Evolutionary conservation across 2,329 filamentous ascomycete genomes (phyloP), one percentile per base, ranked within the genome.

Genomic region (Arthrobotrys sinensis): DNA sequence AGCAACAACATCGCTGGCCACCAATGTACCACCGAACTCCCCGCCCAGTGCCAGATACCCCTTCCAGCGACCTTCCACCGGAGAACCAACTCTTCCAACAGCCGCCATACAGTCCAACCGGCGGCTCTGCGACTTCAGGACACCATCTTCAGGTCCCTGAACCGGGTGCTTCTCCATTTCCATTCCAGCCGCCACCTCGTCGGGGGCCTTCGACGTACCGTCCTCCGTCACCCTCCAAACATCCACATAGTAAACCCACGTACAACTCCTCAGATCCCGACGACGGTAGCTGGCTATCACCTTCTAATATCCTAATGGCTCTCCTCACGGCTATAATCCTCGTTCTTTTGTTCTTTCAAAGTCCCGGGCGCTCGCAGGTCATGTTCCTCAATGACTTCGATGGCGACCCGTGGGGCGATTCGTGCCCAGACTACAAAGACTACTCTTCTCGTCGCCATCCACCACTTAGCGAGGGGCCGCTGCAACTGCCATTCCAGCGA

Each of bases 401-500:
- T 21, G 68, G 75, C 82, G 83, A 73, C 52, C 68, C 68, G 48
- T 79, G 77, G 28, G 78, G 80, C n/a, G 82, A 85, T 76, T 89
- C 88, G 50, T 93, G 91, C 84, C 91, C 91, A 1, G 89, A 92
- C 82, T 93, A 92, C 83, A 86, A 87, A 16, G 83, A 85, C 55
- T 92, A 91, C 83, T 86, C 91, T 0, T 86, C 85, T 79, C 83
- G 87, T 70, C 85, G 84, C 4, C 92, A 95, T 83, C 88, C 87
- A 19, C 96, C 96, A 0, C 89, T 91, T 79, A 97, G 93, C 84
- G 87, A 90, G 19, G 96, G 96, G 0, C 91, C 92, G 3, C 87
- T 96, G 82, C 87, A 88, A 65, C 88, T 99, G 0, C 94, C 96
- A 0, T 98, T 90, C 84, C 96, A 99, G 84, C 89, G 96, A 75